These are phyloP conservation scores for Aspergillus bombycis DNA, from an alignment of 2,329 filamentous ascomycete species.

Conservation along the genomic window DNA sequence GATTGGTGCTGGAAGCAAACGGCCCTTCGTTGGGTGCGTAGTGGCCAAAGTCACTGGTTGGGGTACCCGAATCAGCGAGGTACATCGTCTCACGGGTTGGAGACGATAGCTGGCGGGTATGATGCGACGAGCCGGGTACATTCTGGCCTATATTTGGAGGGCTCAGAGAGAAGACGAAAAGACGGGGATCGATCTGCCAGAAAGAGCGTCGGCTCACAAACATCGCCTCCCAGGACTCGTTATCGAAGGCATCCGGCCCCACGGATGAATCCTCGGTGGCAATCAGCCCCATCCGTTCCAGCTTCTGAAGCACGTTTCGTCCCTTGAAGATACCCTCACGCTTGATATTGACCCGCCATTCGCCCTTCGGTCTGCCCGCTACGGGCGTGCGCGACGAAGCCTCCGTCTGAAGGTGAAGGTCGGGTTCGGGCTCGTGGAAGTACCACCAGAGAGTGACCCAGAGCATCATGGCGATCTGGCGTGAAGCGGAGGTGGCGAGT, in stretches of 20 bases:
- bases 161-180: constrained; percentile 85
- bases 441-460: constrained; percentile 97
- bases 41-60: constrained; percentile 8
- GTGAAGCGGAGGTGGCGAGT: constrained; percentile 75
- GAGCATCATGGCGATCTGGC: constrained; percentile 94
- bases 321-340: constrained; percentile 86
- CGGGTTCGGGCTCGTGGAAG: constrained; percentile 83
- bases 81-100: constrained; percentile 45
- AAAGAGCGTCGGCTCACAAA: constrained; percentile 81
- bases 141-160: constrained; percentile 58
- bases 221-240: constrained; percentile 74
- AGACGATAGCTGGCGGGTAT: constrained; percentile 52
- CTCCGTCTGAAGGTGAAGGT: constrained; percentile 63
- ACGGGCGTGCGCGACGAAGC: constrained; percentile 68
- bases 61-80: constrained; percentile 9
- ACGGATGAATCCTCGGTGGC: constrained; percentile 75
- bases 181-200: constrained; percentile 86
- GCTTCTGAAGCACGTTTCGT: constrained; percentile 80
- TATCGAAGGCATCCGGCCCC: constrained; percentile 61
- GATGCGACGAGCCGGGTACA: constrained; percentile 54
- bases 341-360: constrained; percentile 85
- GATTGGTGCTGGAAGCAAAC: constrained; percentile 63
- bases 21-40: constrained; percentile 35
- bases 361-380: constrained; percentile 73
- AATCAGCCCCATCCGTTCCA: constrained; percentile 90